Base-by-base conservation (phyloP, 345 rosid species). In the Eucalyptus dawsonii region DNA sequence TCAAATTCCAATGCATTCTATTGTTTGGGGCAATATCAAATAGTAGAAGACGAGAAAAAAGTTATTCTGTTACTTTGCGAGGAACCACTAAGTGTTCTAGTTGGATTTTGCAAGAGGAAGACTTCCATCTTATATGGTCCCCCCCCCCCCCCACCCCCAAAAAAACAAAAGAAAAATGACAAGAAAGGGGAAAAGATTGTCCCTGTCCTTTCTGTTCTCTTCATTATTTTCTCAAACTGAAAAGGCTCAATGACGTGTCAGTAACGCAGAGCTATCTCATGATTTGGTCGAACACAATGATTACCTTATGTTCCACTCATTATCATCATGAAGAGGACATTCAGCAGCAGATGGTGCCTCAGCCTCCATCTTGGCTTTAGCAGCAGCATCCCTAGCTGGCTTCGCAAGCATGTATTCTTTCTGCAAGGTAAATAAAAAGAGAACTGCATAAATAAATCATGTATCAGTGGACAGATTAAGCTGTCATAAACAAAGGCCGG, bases 231-330 rank as follows among this genome's bases (percentile, higher is more conserved):
- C 47, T 76, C 16, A 40, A 21, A 72, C 44, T 34, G 44, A 34
- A 72, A 37, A 76, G 47, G 16, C 24, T 76, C 27, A 4, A 76
- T 76, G 85, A 76, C 10, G 2, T 40, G 85, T 76, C 47, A 40
- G 47, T 11, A 40, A 76, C 47, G 6, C 85, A 76, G 76, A 65
- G 47, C 15, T 40, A 11, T 22, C 29, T 76, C 42, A 76, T 76
- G 45, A 76, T 22, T 76, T 76, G 14, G 83, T 76, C 9, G 6
- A 42, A 76, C 47, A 29, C 37, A 12, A 60, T 21, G 29, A 85
- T 65, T 93, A 96, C 99, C 99, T 97, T 93, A 98, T 97, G 93
- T 94, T 96, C 99, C 99, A 97, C 89, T 97, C 99, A 89, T 98
- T 97, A 90, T 97, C 99, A 91, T 40, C 91, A 91, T 98, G 98